Conservation (phyloP, 768 basidiomycete genomes). For the Clavaria fumosa region DNA sequence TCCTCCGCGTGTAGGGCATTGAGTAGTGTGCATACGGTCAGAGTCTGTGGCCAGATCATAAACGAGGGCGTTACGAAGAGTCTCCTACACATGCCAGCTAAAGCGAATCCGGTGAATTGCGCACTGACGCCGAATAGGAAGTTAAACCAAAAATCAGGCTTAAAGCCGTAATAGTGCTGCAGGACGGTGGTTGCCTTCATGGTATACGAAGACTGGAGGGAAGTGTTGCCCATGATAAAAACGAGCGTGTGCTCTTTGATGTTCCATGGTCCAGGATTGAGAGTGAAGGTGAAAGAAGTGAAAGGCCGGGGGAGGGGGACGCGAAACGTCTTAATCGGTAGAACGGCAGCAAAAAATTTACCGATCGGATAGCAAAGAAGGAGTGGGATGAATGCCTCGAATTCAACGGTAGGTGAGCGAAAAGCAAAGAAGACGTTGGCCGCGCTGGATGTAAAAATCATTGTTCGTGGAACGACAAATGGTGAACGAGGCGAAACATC, state of each 20-base stretch:
- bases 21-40: constrained; percentile 85
- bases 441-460: constrained; percentile 32
- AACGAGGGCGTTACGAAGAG: constrained; percentile 95
- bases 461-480: neutral
- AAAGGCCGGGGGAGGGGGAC: constrained; percentile 36
- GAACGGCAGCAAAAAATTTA: constrained; percentile 65
- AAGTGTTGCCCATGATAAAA: constrained; percentile 65
- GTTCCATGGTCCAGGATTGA: constrained; percentile 67
- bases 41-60: constrained; percentile 96
- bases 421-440: constrained; percentile 93
- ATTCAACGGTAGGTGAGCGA: constrained; percentile 71
- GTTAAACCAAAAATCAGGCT: constrained; percentile 67
- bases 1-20: constrained; percentile 97
- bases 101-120: constrained; percentile 84
- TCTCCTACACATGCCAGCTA: constrained; percentile 78
- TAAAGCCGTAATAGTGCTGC: constrained; percentile 56
- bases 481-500: too few relatives aligned
- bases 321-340: constrained; percentile 74
- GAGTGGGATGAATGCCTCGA: constrained; percentile 72
- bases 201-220: constrained; percentile 59
- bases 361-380: constrained; percentile 84
- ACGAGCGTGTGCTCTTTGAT: constrained; percentile 72
- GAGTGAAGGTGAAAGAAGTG: constrained; percentile 39
- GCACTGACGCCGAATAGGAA: constrained; percentile 74
- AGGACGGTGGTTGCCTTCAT: constrained; percentile 79